Evolutionary conservation across 73 alveolate genomes (phyloP), one percentile per base, ranked within the genome.

Genomic region (Stentor coeruleus): DNA sequence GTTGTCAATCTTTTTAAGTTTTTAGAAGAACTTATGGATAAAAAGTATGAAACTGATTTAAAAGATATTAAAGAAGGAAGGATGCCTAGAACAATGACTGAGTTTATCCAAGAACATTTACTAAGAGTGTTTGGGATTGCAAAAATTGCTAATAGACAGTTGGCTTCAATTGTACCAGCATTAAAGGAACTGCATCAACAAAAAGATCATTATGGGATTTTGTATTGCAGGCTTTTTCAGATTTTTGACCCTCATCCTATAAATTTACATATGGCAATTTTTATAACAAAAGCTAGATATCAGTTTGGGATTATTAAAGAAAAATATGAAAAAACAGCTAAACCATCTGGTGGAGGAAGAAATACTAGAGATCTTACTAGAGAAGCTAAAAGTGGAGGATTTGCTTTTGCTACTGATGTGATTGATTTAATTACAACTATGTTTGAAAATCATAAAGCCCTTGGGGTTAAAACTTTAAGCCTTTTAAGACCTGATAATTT

Each of bases 1-100:
- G 20, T 33, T 35, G 72, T 35, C n/a, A 75, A 75, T 66, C 14
- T 75, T 28, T 75, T 37, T n/a, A 75, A 75, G 38, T 39, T 75
- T 75, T 38, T 75, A 14, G 83, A 75, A 75, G 72, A 39, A 2
- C 72, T 75, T n/a, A 75, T 75, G 83, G 58, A 75, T 35, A 75
- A 35, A 1, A 75, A 75, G 38, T 0, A n/a, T 1, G 58, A 75
- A 35, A 35, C 28, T 2, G 83, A 75, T 66, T 14, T 36, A 40
- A 75, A 75, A 75, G 83, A 75, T 33, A 39, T 75, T 20, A 39
- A 15, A 75, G 83, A 37, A 1, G 66, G 66, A 20, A 75, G 59
- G 26, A 40, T 1, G 38, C 83, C 83, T 6, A 75, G 83, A 35
- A 30, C 58, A 39, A 75, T 75, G 83, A 38, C 83, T 75, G 79